Base-by-base conservation (phyloP, 805 yeast species). In the Pichia scutulata region DNA sequence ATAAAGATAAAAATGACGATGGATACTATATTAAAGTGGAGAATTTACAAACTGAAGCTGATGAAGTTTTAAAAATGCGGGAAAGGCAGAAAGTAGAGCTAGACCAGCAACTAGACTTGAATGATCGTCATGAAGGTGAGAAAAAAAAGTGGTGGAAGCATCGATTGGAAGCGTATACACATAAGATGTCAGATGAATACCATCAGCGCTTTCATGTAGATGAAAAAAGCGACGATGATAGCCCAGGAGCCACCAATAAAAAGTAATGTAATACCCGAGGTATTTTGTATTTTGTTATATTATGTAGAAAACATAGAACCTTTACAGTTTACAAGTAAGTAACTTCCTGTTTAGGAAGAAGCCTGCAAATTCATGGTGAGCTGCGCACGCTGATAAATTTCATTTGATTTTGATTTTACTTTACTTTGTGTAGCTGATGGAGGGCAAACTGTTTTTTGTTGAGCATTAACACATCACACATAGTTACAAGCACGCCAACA, bases 91-190 rank as follows among this genome's bases (percentile, higher is more conserved):
- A 33, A 7, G 4, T 33, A n/a, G 37, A 33, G 10, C 6, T 33
- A 10, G 37, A 33, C 10, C 18, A 33, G n/a, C 18, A n/a, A 12
- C 8, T 21, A 14, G 25, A 22, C 12, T 3, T 7, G 16, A 7
- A 71, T 51, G 74, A 70, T 43, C 58, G 52, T 46, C 64, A 52
- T 52, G 64, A 58, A 18, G 62, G 61, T 14, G 72, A 68, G n/a
- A 52, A 62, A 16, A 67, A 59, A 50, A 60, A 70, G 50, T 74
- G 78, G 77, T 76, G 81, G 81, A 67, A 70, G 44, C 65, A 64
- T 46, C 62, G 82, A 54, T 71, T 75, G 72, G 67, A 69, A 24
- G 51, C 47, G 0, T 62, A 62, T 39, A 24, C 41, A 16, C 37
- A 33, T 33, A 33, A 33, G n/a, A 33, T 33, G 19, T 16, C 37